phyloP scores from a whole-genome alignment of 108 stramenopile species.

The Pseudonitzschia multistriata region DNA sequence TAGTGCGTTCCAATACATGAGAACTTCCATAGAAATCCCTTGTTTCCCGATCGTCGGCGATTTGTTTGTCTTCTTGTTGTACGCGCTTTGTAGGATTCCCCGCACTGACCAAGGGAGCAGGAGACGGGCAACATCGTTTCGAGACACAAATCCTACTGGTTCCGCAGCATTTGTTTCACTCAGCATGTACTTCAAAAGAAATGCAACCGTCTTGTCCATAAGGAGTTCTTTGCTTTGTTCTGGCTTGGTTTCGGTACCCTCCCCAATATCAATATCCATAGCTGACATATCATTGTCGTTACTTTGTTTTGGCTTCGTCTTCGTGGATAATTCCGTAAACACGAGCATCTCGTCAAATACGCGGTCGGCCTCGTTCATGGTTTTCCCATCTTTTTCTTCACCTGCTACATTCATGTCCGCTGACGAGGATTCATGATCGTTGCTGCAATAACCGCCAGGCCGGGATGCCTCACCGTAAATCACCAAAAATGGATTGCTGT shows the following conservation, averaged over 20 bases:
- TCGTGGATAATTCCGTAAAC: conserved; percentile 4
- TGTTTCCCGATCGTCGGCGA: no score
- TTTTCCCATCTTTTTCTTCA: no score
- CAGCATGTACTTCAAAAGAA: neutral
- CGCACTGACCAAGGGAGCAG: conserved; percentile 36
- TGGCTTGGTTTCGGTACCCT: neutral
- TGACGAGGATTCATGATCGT: no score
- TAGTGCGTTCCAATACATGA: conserved; percentile 14
- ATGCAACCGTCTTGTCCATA: neutral
- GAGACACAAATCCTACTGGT: conserved; percentile 5
- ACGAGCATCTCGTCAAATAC: conserved; percentile 11
- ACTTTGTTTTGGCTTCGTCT: neutral
- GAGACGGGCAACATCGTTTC: conserved; percentile 15
- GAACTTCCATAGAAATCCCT: no score
- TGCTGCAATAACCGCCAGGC: no score
- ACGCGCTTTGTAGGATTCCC: conserved; percentile 13
- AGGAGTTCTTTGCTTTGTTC: neutral
- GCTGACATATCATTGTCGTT: neutral
- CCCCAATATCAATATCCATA: neutral
- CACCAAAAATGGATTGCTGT: no score
- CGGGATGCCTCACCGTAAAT: no score
- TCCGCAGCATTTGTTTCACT: neutral
- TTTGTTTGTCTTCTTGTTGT: neutral
- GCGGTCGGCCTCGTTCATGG: no score
- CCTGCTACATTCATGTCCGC: no score